Evolutionary conservation across 2,329 filamentous ascomycete genomes (phyloP).

Genomic region (Phialemonium atrogriseum): DNA sequence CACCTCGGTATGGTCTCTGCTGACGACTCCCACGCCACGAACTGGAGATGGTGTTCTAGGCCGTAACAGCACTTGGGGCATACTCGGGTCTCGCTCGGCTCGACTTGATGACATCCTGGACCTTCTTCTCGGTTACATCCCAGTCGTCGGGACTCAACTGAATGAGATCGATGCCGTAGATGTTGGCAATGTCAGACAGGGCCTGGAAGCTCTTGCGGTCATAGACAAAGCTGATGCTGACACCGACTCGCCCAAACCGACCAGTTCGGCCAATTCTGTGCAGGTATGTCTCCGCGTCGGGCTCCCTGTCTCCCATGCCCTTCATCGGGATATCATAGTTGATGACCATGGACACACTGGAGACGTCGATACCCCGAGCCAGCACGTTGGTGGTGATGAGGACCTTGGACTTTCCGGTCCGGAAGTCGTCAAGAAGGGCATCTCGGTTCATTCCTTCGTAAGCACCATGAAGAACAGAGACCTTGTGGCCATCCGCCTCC

Average conservation of each 20-base stretch:
- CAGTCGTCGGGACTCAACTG: conserved; percentile 80
- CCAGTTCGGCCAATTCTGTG: conserved; percentile 97
- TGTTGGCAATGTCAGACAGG: conserved; percentile 68
- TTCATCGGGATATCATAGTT: conserved; percentile 87
- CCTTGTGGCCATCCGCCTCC: conserved; percentile 81
- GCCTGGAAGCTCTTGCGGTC: conserved; percentile 74
- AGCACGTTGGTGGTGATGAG: conserved; percentile 97
- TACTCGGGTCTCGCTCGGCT: conserved; percentile 50
- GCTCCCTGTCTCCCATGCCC: conserved; percentile 66
- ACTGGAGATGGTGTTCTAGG: conserved; percentile 7
- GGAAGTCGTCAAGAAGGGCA: conserved; percentile 76
- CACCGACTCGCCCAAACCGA: conserved; percentile 91
- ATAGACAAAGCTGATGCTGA: conserved; percentile 90
- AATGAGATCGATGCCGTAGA: conserved; percentile 74
- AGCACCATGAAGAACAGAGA: conserved; percentile 81
- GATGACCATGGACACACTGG: conserved; percentile 90
- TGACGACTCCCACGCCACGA: no score
- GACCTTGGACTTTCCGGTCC: conserved; percentile 81
- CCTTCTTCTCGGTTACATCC: conserved; percentile 77
- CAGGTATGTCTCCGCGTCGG: conserved; percentile 91
- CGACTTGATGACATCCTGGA: conserved; percentile 74
- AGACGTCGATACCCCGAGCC: conserved; percentile 89
- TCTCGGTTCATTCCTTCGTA: conserved; percentile 82
- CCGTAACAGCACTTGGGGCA: conserved; percentile 25
- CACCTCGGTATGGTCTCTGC: no score